These are phyloP conservation scores for Coniochaeta ligniaria DNA, from an alignment of 2,329 filamentous ascomycete genomes.

Conservation along the genomic window DNA sequence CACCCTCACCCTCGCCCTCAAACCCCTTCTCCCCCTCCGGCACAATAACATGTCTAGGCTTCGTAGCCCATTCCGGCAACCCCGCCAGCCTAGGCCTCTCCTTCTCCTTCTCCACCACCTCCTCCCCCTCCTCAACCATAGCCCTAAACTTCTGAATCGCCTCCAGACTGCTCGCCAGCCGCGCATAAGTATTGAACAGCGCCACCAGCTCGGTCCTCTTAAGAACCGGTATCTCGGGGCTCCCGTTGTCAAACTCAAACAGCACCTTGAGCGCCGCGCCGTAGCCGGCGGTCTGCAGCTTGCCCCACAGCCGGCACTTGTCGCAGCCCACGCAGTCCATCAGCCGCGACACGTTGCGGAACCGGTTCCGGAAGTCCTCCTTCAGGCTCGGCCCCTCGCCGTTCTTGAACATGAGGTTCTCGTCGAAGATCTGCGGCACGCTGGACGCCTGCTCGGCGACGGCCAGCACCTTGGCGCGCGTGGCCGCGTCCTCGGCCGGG, in stretches of 20 bases:
- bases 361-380: conserved; percentile 94
- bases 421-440: conserved; percentile 81
- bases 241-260: conserved; percentile 80
- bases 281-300: conserved; percentile 90
- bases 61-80: conserved; percentile 31
- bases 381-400: conserved; percentile 72
- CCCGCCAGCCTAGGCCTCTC: conserved; percentile 17
- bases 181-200: conserved; percentile 86
- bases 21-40: conserved; percentile 28
- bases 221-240: conserved; percentile 51
- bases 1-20: conserved; percentile 25
- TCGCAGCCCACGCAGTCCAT: conserved; percentile 99
- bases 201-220: conserved; percentile 90
- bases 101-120: conserved; percentile 17
- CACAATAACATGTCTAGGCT: conserved; percentile 31
- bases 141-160: conserved; percentile 65
- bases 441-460: conserved; percentile 66
- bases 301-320: conserved; percentile 97
- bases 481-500: conserved; percentile 66
- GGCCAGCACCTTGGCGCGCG: conserved; percentile 72
- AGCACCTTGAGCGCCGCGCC: conserved; percentile 92
- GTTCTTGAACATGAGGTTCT: conserved; percentile 88
- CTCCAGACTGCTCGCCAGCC: conserved; percentile 73
- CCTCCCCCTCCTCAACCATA: conserved; percentile 37
- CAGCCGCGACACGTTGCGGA: conserved; percentile 90